These are phyloP conservation scores for Metahyphopichia silvanorum DNA, from an alignment of 805 yeast species.

Conservation along the genomic window DNA sequence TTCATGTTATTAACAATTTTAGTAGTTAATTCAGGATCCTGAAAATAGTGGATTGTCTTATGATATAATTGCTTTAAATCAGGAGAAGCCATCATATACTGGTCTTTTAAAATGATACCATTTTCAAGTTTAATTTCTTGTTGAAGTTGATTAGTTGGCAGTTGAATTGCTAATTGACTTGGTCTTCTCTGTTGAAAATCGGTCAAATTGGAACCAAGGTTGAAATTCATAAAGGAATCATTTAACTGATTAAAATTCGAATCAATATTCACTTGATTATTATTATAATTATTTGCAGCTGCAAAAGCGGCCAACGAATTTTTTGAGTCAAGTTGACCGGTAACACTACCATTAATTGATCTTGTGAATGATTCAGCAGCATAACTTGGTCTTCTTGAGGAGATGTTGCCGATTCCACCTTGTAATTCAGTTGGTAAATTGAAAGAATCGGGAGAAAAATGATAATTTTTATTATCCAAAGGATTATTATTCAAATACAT, in stretches of 20 bases:
- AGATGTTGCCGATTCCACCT: slow-evolving; percentile 60
- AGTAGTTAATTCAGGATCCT: slow-evolving; percentile 23
- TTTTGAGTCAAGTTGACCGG: not conserved
- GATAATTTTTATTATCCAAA: not conserved
- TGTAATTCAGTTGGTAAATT: slow-evolving; percentile 57
- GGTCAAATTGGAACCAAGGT: slow-evolving; percentile 29
- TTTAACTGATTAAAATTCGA: slow-evolving; percentile 29
- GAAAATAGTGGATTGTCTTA: slow-evolving; percentile 54
- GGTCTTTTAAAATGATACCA: slow-evolving; percentile 56
- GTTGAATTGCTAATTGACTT: slow-evolving; percentile 29
- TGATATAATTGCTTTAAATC: slow-evolving; percentile 49
- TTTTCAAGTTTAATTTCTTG: slow-evolving; percentile 48
- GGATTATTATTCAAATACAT: not conserved
- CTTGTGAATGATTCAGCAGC: slow-evolving; percentile 63
- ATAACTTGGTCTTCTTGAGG: slow-evolving; percentile 70
- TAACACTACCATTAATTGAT: slow-evolving; percentile 5
- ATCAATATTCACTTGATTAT: slow-evolving; percentile 10
- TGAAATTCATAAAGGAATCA: slow-evolving; percentile 25
- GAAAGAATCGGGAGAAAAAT: slow-evolving; percentile 28
- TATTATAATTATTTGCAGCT: slow-evolving; percentile 24
- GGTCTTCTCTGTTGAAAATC: slow-evolving; percentile 43
- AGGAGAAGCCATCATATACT: slow-evolving; percentile 56
- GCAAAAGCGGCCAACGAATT: slow-evolving; percentile 22
- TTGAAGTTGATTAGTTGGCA: not conserved
- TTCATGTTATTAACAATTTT: slow-evolving; percentile 25